Evolutionary conservation across 768 basidiomycete genomes (phyloP), one percentile per base, ranked within the genome.

Genomic region (Cubamyces lactineus): DNA sequence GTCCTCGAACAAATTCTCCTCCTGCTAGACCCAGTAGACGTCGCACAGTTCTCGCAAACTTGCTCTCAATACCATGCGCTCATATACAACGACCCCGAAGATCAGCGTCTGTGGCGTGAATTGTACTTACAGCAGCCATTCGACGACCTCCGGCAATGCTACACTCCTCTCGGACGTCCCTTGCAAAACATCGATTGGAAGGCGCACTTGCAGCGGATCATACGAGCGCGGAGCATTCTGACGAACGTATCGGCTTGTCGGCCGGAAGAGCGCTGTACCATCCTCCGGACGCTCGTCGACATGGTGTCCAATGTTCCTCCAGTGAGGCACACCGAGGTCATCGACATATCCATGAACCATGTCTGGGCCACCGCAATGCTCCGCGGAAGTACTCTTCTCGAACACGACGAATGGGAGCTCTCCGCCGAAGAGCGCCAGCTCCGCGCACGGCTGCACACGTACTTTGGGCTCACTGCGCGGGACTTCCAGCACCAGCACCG

Each of bases 71-170:
- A 82, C 52, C 73, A 76, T 57, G 67, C 65, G 3, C 64, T 85
- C 59, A 71, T 89, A 23, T 86, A 87, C 66, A 54, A 70, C 45
- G 63, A 77, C 2, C 72, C 73, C 9, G 78, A 82, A 64, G 75
- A 75, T 26, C 75, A 82, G 50, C 73, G 89, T 40, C 42, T 72
- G 16, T 92, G 90, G 90, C 80, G 86, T 8, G 74, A 72, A 9
- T 77, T 91, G 5, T 92, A 90, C 71, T 84, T 92, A 45, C 66
- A 73, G 0, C 82, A 85, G 58, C 78, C 82, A 0, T 79, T 89
- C 58, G 90, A 91, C 61, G 87, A 91, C 66, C 88, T 85, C 1
- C 75, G 85, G 9, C 53, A 56, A n/a, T 81, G 85, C 48, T 67
- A 83, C 5, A 78, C 77, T 2, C 72, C 74, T 12, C 72, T 66